These are phyloP conservation scores for Colletotrichum sojae DNA, from an alignment of 2,329 filamentous ascomycete genomes.

Conservation along the genomic window DNA sequence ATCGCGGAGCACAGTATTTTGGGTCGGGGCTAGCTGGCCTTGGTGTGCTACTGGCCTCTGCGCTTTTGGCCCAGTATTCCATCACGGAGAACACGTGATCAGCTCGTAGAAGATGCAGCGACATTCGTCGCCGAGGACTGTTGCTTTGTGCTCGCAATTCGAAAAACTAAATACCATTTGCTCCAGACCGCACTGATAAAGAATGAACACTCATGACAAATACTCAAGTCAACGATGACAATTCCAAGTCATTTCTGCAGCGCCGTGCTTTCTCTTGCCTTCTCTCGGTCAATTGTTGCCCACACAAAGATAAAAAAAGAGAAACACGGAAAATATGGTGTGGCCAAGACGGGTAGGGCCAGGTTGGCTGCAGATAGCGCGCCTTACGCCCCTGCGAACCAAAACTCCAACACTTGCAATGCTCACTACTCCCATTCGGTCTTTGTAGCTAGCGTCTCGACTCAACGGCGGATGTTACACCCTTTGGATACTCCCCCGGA, in stretches of 20 bases:
- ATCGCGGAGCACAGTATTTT: conserved; percentile 56
- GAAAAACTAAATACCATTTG: not conserved
- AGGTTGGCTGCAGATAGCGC: no score
- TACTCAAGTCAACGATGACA: no score
- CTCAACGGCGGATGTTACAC: not conserved
- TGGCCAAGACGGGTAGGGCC: no score
- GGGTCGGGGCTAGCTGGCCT: conserved; percentile 52
- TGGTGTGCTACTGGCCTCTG: not conserved
- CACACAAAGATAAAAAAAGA: not conserved
- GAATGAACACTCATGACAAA: not conserved
- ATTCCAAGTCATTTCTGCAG: not conserved
- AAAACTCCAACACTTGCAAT: not conserved
- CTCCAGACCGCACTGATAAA: not conserved
- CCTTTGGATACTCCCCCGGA: conserved; percentile 75
- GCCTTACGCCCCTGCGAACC: no score
- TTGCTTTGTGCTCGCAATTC: not conserved
- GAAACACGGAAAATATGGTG: not conserved
- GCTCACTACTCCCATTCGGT: not conserved
- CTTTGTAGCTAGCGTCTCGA: conserved; percentile 7
- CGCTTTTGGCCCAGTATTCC: not conserved
- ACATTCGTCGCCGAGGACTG: not conserved
- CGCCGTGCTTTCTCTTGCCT: not conserved
- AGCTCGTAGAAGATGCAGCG: not conserved
- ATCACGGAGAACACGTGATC: not conserved
- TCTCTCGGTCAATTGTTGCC: not conserved